These are phyloP conservation scores for Fusarium miscanthi DNA, from an alignment of 2,329 filamentous ascomycete species.

Conservation along the genomic window DNA sequence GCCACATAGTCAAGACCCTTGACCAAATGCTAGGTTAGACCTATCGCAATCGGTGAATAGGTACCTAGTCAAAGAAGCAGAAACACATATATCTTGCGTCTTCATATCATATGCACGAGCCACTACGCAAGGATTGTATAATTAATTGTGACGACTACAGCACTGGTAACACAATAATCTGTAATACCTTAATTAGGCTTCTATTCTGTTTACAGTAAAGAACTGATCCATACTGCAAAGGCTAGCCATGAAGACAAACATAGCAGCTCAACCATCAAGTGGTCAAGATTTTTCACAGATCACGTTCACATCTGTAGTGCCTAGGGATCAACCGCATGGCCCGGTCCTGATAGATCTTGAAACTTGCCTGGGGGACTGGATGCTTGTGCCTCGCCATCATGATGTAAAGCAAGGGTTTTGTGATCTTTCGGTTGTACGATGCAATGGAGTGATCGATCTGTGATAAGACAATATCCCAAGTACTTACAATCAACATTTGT, in stretches of 20 bases:
- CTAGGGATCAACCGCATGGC: constrained; percentile 3
- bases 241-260: background rate
- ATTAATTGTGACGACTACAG: background rate
- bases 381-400: background rate
- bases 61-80: background rate
- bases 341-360: background rate
- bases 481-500: constrained; percentile 4
- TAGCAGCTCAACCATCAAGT: constrained; percentile 1
- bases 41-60: background rate
- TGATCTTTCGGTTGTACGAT: background rate
- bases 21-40: background rate
- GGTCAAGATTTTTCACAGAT: background rate
- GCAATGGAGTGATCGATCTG: background rate
- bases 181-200: background rate
- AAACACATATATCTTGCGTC: background rate
- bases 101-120: background rate
- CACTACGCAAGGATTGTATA: background rate
- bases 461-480: constrained; percentile 3
- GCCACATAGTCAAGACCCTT: background rate
- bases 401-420: background rate
- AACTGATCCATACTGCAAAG: background rate
- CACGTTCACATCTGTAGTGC: background rate
- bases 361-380: background rate
- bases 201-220: background rate
- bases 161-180: background rate